These are phyloP conservation scores for Russula virescens DNA, from an alignment of 768 basidiomycete species.

Conservation along the genomic window DNA sequence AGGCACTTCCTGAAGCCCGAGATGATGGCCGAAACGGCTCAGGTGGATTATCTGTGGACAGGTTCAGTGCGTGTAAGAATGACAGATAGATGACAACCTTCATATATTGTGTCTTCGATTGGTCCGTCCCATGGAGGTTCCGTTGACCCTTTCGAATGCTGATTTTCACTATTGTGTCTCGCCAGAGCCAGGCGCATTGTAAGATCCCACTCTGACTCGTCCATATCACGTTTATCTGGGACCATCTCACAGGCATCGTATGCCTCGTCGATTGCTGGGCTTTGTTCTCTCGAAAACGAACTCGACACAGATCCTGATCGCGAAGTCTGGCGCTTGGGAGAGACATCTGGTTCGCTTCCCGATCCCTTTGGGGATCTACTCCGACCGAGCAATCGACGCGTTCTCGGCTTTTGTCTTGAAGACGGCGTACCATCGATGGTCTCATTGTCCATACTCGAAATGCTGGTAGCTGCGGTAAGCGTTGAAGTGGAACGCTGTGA, in stretches of 20 bases:
- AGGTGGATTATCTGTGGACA: slow-evolving; percentile 52
- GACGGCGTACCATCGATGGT: slow-evolving; percentile 40
- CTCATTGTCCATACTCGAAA: slow-evolving; percentile 59
- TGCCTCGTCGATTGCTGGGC: slow-evolving; percentile 40
- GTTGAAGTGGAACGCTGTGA: slow-evolving; percentile 68
- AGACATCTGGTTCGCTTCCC: slow-evolving; percentile 29
- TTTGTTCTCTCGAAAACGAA: slow-evolving; percentile 42
- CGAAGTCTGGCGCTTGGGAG: slow-evolving; percentile 20
- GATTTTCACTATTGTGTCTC: slow-evolving; percentile 75
- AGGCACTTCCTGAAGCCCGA: slow-evolving; percentile 41
- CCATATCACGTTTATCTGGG: slow-evolving; percentile 38
- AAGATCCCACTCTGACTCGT: slow-evolving; percentile 72
- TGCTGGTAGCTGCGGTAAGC: slow-evolving; percentile 54
- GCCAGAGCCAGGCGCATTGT: slow-evolving; percentile 76
- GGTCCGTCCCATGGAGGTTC: slow-evolving; percentile 41
- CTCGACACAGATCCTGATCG: slow-evolving; percentile 32
- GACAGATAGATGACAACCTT: slow-evolving; percentile 43
- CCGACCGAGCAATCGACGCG: slow-evolving; percentile 42
- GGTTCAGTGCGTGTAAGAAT: slow-evolving; percentile 6
- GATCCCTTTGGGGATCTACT: slow-evolving; percentile 40
- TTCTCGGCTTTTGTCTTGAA: slow-evolving; percentile 32
- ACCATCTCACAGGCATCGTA: slow-evolving; percentile 33
- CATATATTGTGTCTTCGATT: slow-evolving; percentile 66
- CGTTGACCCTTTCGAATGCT: slow-evolving; percentile 44
- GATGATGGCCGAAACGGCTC: slow-evolving; percentile 50